phyloP scores from a whole-genome alignment of 805 yeast species.

The Cyberlindnera xylosilytica region DNA sequence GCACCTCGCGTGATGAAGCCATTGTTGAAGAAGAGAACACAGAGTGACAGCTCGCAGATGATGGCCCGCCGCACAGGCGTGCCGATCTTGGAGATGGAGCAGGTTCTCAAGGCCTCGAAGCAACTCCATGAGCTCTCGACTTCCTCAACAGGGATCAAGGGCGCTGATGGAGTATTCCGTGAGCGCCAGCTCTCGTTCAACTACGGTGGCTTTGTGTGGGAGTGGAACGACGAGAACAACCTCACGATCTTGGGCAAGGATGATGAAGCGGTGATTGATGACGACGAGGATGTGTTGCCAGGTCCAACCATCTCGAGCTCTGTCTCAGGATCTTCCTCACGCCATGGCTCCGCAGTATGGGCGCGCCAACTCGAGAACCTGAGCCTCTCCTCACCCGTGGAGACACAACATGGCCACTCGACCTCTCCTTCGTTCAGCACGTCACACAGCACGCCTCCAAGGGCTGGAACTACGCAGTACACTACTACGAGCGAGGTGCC shows the following conservation, averaged over 20 bases:
- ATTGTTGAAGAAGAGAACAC: constrained; percentile 19
- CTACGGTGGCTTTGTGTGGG: constrained; percentile 30
- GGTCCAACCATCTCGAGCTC: too few species aligned
- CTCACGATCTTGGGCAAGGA: constrained; percentile 23
- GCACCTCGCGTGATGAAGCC: constrained; percentile 4
- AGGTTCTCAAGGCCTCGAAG: constrained; percentile 28
- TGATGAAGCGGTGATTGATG: constrained; percentile 12
- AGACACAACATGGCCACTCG: too few species aligned
- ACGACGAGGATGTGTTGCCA: constrained; percentile 4
- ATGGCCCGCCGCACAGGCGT: neutral
- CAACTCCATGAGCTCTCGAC: constrained; percentile 26
- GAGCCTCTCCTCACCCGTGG: too few species aligned
- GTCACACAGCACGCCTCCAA: too few species aligned
- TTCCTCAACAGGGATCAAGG: constrained; percentile 1
- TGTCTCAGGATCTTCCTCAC: too few species aligned
- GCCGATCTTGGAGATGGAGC: constrained; percentile 26
- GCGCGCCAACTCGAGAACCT: neutral
- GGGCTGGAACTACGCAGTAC: neutral
- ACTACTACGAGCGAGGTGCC: neutral
- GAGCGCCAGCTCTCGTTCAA: constrained; percentile 19
- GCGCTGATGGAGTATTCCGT: constrained; percentile 1
- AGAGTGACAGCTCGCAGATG: constrained; percentile 18
- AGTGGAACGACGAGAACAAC: constrained; percentile 23
- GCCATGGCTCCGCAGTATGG: constrained; percentile 2
- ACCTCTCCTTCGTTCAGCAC: too few species aligned